Conservation (phyloP, 441 rosid genomes). For the Croton setiger region DNA sequence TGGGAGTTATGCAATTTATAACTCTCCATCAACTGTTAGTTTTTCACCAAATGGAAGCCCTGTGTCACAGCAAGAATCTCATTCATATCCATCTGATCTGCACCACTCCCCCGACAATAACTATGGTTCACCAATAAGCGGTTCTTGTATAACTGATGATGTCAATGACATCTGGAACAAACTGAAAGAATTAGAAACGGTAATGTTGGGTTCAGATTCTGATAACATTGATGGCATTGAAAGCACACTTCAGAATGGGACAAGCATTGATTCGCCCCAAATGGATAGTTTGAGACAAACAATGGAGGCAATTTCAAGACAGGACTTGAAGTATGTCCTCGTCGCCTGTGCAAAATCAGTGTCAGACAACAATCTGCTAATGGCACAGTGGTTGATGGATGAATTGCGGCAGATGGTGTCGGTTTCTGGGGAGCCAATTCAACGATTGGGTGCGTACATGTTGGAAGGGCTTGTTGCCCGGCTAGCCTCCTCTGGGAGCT, state of each 20-base stretch:
- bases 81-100: conserved; percentile 32
- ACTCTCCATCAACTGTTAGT: conserved; percentile 39
- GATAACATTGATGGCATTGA: conserved; percentile 40
- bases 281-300: conserved; percentile 49
- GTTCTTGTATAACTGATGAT: conserved; percentile 75
- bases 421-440: conserved; percentile 80
- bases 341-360: conserved; percentile 71
- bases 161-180: conserved; percentile 56
- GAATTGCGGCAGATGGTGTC: conserved; percentile 64
- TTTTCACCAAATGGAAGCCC: conserved; percentile 51
- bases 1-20: conserved; percentile 29
- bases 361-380: conserved; percentile 58
- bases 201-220: conserved; percentile 78
- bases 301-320: conserved; percentile 46
- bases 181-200: conserved; percentile 74
- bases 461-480: conserved; percentile 84
- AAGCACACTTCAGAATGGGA: conserved; percentile 22
- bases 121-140: conserved; percentile 48
- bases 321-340: conserved; percentile 66
- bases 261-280: conserved; percentile 27
- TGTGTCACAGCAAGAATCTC: conserved; percentile 45
- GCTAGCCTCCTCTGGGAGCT: conserved; percentile 66
- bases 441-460: conserved; percentile 82
- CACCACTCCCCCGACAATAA: conserved; percentile 48
- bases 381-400: conserved; percentile 69